Evolutionary conservation across 768 basidiomycete species (phyloP).

Genomic region (Suillus subalutaceus): DNA sequence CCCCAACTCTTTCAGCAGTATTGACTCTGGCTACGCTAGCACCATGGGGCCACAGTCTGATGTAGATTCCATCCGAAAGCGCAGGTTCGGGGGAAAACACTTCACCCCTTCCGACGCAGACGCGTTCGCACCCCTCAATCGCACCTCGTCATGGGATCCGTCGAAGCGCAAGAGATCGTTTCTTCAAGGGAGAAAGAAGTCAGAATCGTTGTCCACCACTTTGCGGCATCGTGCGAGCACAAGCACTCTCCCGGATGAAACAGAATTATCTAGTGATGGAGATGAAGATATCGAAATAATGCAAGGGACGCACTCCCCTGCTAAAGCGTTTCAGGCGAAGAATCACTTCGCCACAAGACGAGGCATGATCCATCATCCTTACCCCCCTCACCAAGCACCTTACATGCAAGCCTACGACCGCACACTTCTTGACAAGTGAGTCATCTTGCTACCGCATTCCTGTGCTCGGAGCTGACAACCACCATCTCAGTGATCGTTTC

Average conservation of each 20-base stretch:
- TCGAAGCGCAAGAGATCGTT: constrained; percentile 25
- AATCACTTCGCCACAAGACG: constrained; percentile 28
- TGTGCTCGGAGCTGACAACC: constrained; percentile 13
- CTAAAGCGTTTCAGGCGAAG: constrained; percentile 24
- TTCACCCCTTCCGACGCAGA: constrained; percentile 14
- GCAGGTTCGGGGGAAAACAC: not conserved
- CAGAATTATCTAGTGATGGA: not conserved
- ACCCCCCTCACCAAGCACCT: constrained; percentile 46
- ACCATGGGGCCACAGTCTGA: constrained; percentile 27
- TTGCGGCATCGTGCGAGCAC: not conserved
- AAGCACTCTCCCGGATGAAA: not conserved
- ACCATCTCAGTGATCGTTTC: constrained; percentile 57
- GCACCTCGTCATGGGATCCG: constrained; percentile 9
- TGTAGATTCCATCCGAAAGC: constrained; percentile 11
- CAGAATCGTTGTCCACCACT: constrained; percentile 13
- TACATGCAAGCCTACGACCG: constrained; percentile 73
- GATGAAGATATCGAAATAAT: not conserved
- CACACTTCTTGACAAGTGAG: constrained; percentile 60
- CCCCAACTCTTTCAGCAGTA: constrained; percentile 23
- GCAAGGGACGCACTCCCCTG: constrained; percentile 7
- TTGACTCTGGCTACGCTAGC: constrained; percentile 35
- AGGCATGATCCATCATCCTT: constrained; percentile 58
- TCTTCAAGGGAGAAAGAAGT: constrained; percentile 30
- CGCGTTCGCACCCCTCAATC: constrained; percentile 14
- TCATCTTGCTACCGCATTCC: constrained; percentile 14